These are phyloP conservation scores for Trichoderma koningiopsis DNA, from an alignment of 2,329 filamentous ascomycete genomes.

Conservation along the genomic window DNA sequence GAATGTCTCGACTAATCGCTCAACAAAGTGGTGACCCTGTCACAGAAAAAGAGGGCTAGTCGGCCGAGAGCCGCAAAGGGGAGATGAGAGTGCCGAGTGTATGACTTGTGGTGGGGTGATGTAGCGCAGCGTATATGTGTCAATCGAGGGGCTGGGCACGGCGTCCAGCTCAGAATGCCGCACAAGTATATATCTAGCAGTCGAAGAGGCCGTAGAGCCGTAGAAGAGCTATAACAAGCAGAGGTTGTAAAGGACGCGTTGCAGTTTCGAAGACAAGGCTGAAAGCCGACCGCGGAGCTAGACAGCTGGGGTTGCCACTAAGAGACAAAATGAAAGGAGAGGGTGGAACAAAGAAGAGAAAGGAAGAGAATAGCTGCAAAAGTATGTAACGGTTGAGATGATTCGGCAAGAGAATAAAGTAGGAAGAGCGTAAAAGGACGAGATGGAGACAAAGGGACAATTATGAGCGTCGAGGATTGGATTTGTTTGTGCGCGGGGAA, in stretches of 20 bases:
- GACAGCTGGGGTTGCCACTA: slow-evolving; percentile 4
- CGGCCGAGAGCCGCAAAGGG: slow-evolving; percentile 10
- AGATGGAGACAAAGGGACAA: slow-evolving; percentile 8
- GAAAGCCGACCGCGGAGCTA: slow-evolving; percentile 21
- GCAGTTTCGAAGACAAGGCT: slow-evolving; percentile 2
- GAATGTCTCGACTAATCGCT: slow-evolving; percentile 29
- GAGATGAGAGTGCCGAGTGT: not conserved
- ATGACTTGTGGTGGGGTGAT: not conserved
- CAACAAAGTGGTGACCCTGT: not conserved
- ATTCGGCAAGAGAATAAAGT: not conserved
- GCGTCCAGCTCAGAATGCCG: not conserved
- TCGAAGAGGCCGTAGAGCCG: not conserved
- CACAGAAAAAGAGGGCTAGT: not conserved
- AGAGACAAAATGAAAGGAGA: not conserved
- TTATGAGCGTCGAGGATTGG: slow-evolving; percentile 9
- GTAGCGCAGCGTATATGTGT: slow-evolving; percentile 4
- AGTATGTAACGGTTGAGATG: not conserved
- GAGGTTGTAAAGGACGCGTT: slow-evolving; percentile 19
- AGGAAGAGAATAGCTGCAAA: not conserved
- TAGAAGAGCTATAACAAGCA: not conserved
- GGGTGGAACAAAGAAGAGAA: not conserved
- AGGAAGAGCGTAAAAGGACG: not conserved
- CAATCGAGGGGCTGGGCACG: slow-evolving; percentile 10
- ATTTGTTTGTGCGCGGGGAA: slow-evolving; percentile 15
- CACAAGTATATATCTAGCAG: not conserved